A percentile compares a stretch with the other conserved stretches of the same genome.
These are phyloP conservation scores for Lactifluus echinatus DNA, from an alignment of 768 basidiomycete species.

Conservation along the genomic window DNA sequence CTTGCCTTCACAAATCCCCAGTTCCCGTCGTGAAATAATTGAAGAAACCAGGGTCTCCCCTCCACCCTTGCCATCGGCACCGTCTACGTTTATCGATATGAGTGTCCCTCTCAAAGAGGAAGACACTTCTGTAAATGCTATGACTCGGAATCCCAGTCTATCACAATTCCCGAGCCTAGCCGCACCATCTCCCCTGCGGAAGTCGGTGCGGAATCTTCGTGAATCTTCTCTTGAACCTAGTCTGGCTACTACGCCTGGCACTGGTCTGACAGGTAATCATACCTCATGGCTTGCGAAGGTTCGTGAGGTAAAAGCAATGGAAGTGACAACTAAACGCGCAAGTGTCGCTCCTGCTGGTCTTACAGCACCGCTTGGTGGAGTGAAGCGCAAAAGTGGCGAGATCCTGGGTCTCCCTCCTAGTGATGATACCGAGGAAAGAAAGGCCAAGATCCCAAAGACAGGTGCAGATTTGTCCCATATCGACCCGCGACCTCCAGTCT, in stretches of 20 bases:
- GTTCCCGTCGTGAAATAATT: not conserved
- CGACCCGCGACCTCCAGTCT: not conserved
- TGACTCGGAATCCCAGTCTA: constrained; percentile 33
- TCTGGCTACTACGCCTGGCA: constrained; percentile 27
- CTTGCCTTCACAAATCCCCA: not conserved
- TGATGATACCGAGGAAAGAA: constrained; percentile 27
- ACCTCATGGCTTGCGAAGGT: constrained; percentile 79
- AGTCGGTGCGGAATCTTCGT: constrained; percentile 46
- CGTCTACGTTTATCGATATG: constrained; percentile 13
- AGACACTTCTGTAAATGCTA: constrained; percentile 22
- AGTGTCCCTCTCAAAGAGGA: constrained; percentile 22
- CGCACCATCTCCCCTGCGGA: constrained; percentile 59
- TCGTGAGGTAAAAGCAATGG: constrained; percentile 51
- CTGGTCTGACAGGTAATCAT: constrained; percentile 47
- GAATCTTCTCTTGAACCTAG: constrained; percentile 31
- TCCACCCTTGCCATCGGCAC: constrained; percentile 1
- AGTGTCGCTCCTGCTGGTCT: constrained; percentile 13
- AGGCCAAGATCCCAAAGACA: constrained; percentile 43
- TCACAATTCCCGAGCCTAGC: constrained; percentile 55
- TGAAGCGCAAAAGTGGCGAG: constrained; percentile 60
- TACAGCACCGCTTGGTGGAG: constrained; percentile 4
- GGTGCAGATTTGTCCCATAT: constrained; percentile 21
- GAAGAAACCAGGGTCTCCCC: constrained; percentile 7
- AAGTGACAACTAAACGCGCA: constrained; percentile 25
- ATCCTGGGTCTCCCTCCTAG: constrained; percentile 17